These are phyloP conservation scores for Eremothecium sinecaudum DNA, from an alignment of 1,139 yeast genomes.

Conservation along the genomic window DNA sequence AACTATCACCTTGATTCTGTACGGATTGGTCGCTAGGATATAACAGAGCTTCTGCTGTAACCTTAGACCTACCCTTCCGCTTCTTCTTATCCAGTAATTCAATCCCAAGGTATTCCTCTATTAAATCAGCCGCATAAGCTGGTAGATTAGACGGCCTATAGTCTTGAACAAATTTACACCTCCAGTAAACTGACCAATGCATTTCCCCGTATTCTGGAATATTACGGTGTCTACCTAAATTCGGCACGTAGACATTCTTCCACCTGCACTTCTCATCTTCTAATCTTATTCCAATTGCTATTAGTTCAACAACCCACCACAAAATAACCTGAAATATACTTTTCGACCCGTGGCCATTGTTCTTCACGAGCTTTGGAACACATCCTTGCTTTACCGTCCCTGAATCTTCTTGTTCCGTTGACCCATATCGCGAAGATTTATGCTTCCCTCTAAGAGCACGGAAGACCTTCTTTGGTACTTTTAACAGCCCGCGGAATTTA, in stretches of 20 bases:
- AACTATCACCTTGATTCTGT: conserved; percentile 3
- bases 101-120: conserved; percentile 24
- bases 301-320: conserved; percentile 56
- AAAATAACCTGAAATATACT: conserved; percentile 18
- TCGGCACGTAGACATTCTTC: conserved; percentile 42
- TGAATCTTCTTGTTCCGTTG: neutral
- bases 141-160: conserved; percentile 43
- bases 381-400: neutral
- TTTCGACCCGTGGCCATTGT: conserved; percentile 35
- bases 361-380: conserved; percentile 12
- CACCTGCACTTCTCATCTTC: conserved; percentile 41
- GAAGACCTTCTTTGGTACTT: conserved; percentile 1
- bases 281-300: conserved; percentile 46
- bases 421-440: neutral
- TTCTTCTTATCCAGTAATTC: conserved; percentile 11
- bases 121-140: conserved; percentile 22
- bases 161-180: conserved; percentile 38
- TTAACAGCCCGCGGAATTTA: conserved; percentile 3
- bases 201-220: conserved; percentile 40
- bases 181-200: conserved; percentile 58
- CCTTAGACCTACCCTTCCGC: neutral
- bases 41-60: conserved; percentile 3
- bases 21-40: conserved; percentile 5
- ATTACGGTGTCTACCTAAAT: conserved; percentile 42
- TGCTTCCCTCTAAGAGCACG: neutral